Conservation (phyloP, 805 yeast species). For the Wickerhamiella shivajii region DNA sequence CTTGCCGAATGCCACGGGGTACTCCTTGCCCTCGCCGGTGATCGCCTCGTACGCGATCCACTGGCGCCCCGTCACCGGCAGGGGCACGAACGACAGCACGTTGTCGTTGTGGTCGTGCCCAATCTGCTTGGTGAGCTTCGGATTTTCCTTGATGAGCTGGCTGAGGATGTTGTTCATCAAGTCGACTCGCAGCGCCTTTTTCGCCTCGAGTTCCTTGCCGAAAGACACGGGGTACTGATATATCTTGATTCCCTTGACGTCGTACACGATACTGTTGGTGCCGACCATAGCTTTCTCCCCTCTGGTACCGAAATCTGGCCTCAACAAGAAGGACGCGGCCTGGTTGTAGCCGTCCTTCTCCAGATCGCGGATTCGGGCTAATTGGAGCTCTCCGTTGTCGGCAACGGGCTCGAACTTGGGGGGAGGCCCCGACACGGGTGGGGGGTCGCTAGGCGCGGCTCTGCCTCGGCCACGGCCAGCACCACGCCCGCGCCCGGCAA, state of each 20-base stretch:
- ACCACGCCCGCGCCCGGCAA: slow-evolving; percentile 3
- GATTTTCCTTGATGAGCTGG: slow-evolving; percentile 6
- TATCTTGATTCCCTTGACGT: slow-evolving; percentile 5
- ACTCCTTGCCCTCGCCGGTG: slow-evolving; percentile 4
- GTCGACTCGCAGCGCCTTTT: slow-evolving; percentile 5
- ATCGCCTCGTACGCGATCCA: slow-evolving; percentile 5
- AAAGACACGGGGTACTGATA: slow-evolving; percentile 5
- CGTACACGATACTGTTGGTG: slow-evolving; percentile 6
- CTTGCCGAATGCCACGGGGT: slow-evolving; percentile 3
- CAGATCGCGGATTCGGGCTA: neutral
- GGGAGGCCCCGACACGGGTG: slow-evolving; percentile 7
- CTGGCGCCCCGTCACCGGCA: slow-evolving; percentile 7
- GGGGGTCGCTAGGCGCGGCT: slow-evolving; percentile 5
- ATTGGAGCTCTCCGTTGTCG: slow-evolving; percentile 2
- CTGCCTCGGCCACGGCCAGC: slow-evolving; percentile 8
- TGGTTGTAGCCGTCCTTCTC: neutral
- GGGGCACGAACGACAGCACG: slow-evolving; percentile 5
- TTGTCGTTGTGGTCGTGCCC: slow-evolving; percentile 9
- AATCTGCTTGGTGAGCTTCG: slow-evolving; percentile 4
- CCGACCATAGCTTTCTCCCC: slow-evolving; percentile 8
- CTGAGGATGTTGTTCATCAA: slow-evolving; percentile 6
- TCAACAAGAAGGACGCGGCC: neutral
- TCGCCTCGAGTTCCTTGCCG: slow-evolving; percentile 8
- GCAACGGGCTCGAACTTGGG: slow-evolving; percentile 1
- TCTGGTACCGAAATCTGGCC: slow-evolving; percentile 6